Percentiles rank a stretch among this genome's conserved stretches.
These are phyloP conservation scores for Auxenochlorella pyrenoidosa DNA, from an alignment of 139 green algal species.

Conservation along the genomic window DNA sequence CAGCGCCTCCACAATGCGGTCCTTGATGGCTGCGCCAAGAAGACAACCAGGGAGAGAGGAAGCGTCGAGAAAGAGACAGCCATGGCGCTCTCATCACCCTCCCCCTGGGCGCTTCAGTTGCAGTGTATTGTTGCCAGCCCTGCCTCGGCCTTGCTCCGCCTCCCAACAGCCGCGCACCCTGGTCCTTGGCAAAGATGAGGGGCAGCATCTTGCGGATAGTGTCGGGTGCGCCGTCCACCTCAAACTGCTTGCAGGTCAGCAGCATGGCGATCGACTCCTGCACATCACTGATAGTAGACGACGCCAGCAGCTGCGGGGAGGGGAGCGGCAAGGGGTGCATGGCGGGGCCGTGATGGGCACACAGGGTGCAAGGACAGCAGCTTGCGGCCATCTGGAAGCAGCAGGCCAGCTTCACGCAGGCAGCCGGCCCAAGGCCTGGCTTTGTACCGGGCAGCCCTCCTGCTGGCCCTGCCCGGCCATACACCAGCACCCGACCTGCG, in stretches of 20 bases:
- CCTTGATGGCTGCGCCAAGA: conserved; percentile 48
- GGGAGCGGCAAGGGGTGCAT: neutral
- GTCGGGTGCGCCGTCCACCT: conserved; percentile 56
- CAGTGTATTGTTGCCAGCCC: too few species aligned
- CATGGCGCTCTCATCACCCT: too few species aligned
- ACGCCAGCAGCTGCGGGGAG: conserved; percentile 71
- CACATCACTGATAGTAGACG: conserved; percentile 65
- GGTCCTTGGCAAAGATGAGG: conserved; percentile 87
- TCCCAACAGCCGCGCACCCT: conserved; percentile 27
- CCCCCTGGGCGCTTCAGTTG: too few species aligned
- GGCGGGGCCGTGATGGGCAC: neutral
- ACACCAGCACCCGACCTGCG: conserved; percentile 69
- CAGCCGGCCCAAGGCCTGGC: neutral
- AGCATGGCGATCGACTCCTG: conserved; percentile 82
- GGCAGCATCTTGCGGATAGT: conserved; percentile 81
- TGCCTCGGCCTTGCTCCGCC: too few species aligned
- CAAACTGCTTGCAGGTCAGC: conserved; percentile 74
- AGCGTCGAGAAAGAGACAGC: too few species aligned
- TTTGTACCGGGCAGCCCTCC: conserved; percentile 1
- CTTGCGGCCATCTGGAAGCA: neutral
- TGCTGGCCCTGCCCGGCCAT: too few species aligned
- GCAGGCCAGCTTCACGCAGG: neutral
- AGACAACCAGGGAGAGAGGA: neutral
- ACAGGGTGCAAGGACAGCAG: too few species aligned
- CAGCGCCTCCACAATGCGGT: conserved; percentile 81